Percentiles rank a stretch among this genome's conserved stretches.
phyloP scores from a whole-genome alignment of 2,329 filamentous ascomycete genomes.

The Mariannaea sp. region DNA sequence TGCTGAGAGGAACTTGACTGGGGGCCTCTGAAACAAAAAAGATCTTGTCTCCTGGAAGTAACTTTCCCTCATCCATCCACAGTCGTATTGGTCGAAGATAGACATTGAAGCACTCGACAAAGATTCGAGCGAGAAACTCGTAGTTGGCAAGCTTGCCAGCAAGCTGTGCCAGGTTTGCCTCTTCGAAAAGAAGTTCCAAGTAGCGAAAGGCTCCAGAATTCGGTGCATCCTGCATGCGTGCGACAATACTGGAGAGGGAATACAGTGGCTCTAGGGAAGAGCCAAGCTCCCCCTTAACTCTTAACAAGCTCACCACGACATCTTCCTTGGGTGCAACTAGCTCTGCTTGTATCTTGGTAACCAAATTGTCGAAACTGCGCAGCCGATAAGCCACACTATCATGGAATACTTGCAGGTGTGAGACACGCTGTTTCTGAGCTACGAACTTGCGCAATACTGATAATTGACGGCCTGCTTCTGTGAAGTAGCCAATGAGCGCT shows the following conservation, averaged over 20 bases:
- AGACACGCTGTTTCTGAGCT: conserved; percentile 51
- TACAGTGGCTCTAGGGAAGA: conserved; percentile 59
- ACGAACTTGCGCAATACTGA: conserved; percentile 52
- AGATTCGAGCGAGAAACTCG: conserved; percentile 67
- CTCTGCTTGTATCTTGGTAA: conserved; percentile 64
- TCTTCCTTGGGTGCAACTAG: conserved; percentile 61
- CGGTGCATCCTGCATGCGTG: conserved; percentile 56
- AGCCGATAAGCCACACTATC: conserved; percentile 64
- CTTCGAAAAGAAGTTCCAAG: conserved; percentile 77
- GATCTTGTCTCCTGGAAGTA: conserved; percentile 66
- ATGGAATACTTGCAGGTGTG: conserved; percentile 73
- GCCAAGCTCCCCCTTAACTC: conserved; percentile 62
- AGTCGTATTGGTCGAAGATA: conserved; percentile 79
- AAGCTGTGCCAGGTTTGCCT: conserved; percentile 71
- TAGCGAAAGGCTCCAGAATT: conserved; percentile 68
- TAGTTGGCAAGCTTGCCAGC: conserved; percentile 67
- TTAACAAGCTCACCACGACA: conserved; percentile 68
- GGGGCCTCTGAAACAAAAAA: conserved; percentile 75
- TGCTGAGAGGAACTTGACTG: conserved; percentile 61
- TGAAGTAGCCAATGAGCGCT: conserved; percentile 53
- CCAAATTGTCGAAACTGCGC: conserved; percentile 57
- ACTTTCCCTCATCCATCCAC: conserved; percentile 83
- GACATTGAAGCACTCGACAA: conserved; percentile 80
- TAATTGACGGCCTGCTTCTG: conserved; percentile 53
- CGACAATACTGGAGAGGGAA: conserved; percentile 65